Base-by-base conservation (phyloP, 163 green algal species). In the Smithsoniella earleae region DNA sequence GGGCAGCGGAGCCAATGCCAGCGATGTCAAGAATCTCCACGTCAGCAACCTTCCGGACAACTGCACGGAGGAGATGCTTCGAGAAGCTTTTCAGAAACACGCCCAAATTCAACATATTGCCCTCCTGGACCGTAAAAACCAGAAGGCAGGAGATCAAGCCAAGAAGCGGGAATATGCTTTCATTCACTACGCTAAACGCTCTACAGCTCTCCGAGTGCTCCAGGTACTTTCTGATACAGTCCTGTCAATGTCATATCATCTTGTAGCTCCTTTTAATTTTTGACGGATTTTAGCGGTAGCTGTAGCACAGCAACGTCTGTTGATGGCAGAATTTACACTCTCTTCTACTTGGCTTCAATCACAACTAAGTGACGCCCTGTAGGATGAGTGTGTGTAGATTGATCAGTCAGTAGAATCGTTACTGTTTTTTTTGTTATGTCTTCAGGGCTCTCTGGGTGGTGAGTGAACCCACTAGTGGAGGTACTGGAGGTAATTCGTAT, bases 141-240 rank as follows among this genome's bases (percentile, higher is more conserved):
- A 27, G 25, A 64, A 27, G 13, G 25, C 49, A 27, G 58, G 58
- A 22, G 58, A 69, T 34, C 25, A 30, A 25, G 58, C 34, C 3
- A 69, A 69, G 58, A 69, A 69, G 58, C 31, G 40, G 10, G 58
- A 34, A 16, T 69, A 69, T 34, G 58, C 58, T 3, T 69, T 69
- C 34, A 31, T 69, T 22, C 58, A 69, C 58, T 69, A 69, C 2
- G 34, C 6, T 16, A 69, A 69, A 31, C 58, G 58, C 0, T 69
- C 58, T 6, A 69, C 58, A 33, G 25, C 25, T 3, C 25, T 69
- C 10, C 40, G 43, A 34, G 58, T 34, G 8, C 25, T 38, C 16
- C 30, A 69, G 58, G 58, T 65, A 65, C 40, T 54, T 16, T 27
- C 16, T 54, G 43, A 6, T 30, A 8, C 52, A 6, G 20, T 6